Base-by-base conservation (phyloP, 2,329 filamentous ascomycete genomes). In the Plectosphaerella sp. region DNA sequence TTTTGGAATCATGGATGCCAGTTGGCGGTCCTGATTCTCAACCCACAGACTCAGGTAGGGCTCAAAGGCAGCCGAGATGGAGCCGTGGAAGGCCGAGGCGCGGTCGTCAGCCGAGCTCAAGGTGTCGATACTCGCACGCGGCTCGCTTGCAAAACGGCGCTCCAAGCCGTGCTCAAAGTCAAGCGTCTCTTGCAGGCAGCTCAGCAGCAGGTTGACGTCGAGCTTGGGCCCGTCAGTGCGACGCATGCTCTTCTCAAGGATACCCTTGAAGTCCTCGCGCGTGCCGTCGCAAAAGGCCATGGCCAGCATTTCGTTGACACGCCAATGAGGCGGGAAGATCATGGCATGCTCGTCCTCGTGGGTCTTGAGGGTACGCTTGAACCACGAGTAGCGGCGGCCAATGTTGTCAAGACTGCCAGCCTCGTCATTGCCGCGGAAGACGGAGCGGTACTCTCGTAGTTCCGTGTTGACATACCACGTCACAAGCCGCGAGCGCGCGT, bases 401-500 rank as follows among this genome's bases (percentile, higher is more conserved):
- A 99, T 99, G 63, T 99, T 99, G 76, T 99, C 94, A 65, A 99
- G 72, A 55, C 87, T 96, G 7, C 93, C 94, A 5, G 94, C 94
- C 73, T 99, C 94, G 66, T 99, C 94, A 63, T 94, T 97, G 37
- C 93, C 93, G 41, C 92, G 83, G 70, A 99, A 99, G 0, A 99
- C 90, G 64, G 96, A 91, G 49, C 94, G 83, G 66, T 99, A 99
- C 72, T 99, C 94, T 48, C 94, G 83, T 59, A 99, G 75, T 72
- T 97, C 90, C 2, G 94, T 97, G 66, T 99, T 99, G 72, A 96
- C 91, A 67, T 99, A 99, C 94, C 94, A 99, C 11, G 89, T 94
- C 64, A 96, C 82, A 39, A 99, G 74, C 46, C 94, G 79, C 8
- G 86, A 80, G 60, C 89, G 84, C 22, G 94, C 94, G 63, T 87